phyloP scores from a whole-genome alignment of 2,329 filamentous ascomycete genomes.

The Biscogniauxia sp. region DNA sequence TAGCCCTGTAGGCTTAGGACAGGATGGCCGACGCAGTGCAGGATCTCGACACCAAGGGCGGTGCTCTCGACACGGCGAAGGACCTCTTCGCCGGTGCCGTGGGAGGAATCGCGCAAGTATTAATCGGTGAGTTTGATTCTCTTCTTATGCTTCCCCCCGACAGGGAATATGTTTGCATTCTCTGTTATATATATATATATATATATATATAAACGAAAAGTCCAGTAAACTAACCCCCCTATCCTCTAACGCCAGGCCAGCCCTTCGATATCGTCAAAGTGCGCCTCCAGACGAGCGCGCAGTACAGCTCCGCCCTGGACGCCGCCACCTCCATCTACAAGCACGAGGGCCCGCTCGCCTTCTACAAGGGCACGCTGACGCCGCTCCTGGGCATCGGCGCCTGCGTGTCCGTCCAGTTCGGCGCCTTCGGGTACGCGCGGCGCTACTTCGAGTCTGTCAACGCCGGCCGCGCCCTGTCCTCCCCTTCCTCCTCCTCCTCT shows the following conservation, averaged over 20 bases:
- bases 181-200: too few species aligned
- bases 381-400: constrained; percentile 94
- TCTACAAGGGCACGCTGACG: constrained; percentile 95
- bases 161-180: too few species aligned
- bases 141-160: constrained; percentile 7
- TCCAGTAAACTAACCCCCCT: constrained; percentile 9
- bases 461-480: constrained; percentile 56
- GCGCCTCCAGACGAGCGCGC: constrained; percentile 82
- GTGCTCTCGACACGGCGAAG: constrained; percentile 67
- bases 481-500: constrained; percentile 50
- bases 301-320: constrained; percentile 77
- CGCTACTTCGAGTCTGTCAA: constrained; percentile 81
- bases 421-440: constrained; percentile 89
- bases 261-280: constrained; percentile 95
- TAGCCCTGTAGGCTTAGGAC: not conserved
- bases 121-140: constrained; percentile 70
- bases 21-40: constrained; percentile 33
- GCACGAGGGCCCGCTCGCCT: constrained; percentile 84
- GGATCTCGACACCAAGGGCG: constrained; percentile 31
- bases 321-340: constrained; percentile 82
- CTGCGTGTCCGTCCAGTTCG: constrained; percentile 98
- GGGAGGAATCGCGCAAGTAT: constrained; percentile 89
- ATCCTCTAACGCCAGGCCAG: constrained; percentile 48
- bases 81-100: constrained; percentile 89
- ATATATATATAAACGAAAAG: not conserved